Base-by-base conservation (phyloP, 805 yeast species). In the Jamesozyma piceae region DNA sequence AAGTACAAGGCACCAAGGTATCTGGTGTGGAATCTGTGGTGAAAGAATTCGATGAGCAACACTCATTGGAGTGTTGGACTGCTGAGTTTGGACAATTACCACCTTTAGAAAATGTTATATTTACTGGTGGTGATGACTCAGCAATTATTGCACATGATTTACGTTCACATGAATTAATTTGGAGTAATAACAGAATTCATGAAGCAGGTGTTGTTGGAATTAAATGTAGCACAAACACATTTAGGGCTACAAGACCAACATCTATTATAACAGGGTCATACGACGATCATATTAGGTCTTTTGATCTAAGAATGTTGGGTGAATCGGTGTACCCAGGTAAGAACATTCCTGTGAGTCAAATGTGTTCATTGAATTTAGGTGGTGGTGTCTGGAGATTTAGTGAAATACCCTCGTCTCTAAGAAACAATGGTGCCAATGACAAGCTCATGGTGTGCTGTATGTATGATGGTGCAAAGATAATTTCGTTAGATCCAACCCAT, bases 321-420 rank as follows among this genome's bases (percentile, higher is more conserved):
- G 53, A 63, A 58, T 55, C 50, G 65, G 51, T 49, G 67, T 68
- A 52, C 58, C 59, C 65, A 60, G 80, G 82, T 1, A 53, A 67
- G n/a, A 58, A 57, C 22, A 64, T 73, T 1, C 90, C 90, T 0
- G 63, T 60, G 26, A 66, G 69, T 0, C 55, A 58, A n/a, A 24
- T 41, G 5, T 60, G 67, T 13, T 65, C 66, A 35, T 60, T 67
- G 24, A 73, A 80, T 37, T 65, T 92, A 3, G 89, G 87, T 1
- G 97, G 98, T 5, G 98, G 98, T 1, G 97, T 90, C 2, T 90
- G 98, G 98, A 68, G 95, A 52, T 69, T 92, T 44, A 65, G 78
- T 6, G 95, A 95, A 2, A 68, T 75, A 17, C 75, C 78, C 0
- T 42, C 49, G 0, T 50, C 55, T n/a, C 15, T 13, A 2, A 31